These are phyloP conservation scores for Pezicula carpinea DNA, from an alignment of 2,329 filamentous ascomycete genomes.

Conservation along the genomic window DNA sequence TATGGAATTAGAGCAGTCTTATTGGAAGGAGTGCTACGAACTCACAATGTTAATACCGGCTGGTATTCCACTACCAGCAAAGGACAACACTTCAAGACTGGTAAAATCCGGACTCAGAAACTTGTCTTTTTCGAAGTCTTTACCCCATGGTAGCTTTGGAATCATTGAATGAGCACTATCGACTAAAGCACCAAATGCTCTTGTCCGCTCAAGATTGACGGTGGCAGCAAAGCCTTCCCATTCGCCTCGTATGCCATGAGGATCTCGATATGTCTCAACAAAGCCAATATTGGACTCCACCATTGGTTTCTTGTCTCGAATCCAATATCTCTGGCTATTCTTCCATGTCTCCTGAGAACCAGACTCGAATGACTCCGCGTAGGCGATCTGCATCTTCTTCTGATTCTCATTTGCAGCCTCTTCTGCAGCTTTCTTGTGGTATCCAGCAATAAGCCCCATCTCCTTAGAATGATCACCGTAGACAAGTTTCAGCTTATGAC, in stretches of 20 bases:
- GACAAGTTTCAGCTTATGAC: slow-evolving; percentile 64
- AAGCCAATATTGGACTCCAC: slow-evolving; percentile 81
- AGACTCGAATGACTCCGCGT: slow-evolving; percentile 68
- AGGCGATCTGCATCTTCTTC: slow-evolving; percentile 67
- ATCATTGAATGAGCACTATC: slow-evolving; percentile 77
- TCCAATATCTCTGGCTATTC: slow-evolving; percentile 76
- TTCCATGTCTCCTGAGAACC: slow-evolving; percentile 77
- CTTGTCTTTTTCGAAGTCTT: slow-evolving; percentile 91
- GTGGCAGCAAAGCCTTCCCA: slow-evolving; percentile 80
- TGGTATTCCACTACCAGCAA: slow-evolving; percentile 61
- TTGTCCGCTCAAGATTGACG: slow-evolving; percentile 87
- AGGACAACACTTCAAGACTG: slow-evolving; percentile 84
- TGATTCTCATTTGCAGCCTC: slow-evolving; percentile 71
- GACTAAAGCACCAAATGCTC: slow-evolving; percentile 82
- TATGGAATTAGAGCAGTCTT: slow-evolving; percentile 24
- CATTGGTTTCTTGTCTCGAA: slow-evolving; percentile 74
- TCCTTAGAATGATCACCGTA: slow-evolving; percentile 72
- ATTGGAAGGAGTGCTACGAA: slow-evolving; percentile 22
- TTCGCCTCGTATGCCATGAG: slow-evolving; percentile 73
- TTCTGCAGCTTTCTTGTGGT: slow-evolving; percentile 62
- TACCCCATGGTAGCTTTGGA: slow-evolving; percentile 80
- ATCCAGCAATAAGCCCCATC: slow-evolving; percentile 64
- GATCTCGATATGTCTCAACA: slow-evolving; percentile 81
- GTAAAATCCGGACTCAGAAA: slow-evolving; percentile 96
- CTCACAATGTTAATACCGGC: slow-evolving; percentile 58